Evolutionary conservation across 1,284 basidiomycete genomes (phyloP), one percentile per base, ranked within the genome.

Genomic region (Ustilago crameri): DNA sequence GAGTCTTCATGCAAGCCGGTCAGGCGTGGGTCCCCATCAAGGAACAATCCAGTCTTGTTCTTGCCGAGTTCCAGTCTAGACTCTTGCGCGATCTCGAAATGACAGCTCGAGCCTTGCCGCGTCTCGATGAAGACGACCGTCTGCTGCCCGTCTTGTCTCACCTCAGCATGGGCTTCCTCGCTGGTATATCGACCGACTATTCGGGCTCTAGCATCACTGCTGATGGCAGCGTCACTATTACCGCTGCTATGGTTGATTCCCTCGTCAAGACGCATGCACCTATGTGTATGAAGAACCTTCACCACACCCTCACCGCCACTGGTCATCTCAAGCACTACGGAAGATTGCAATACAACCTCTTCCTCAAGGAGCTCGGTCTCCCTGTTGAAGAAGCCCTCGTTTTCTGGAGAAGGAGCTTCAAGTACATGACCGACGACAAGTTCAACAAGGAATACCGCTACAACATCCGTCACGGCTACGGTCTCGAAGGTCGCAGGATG

Each of bases 371-470:
- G 42, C 87, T 98, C 53, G 95, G 95, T 2, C 84, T 99, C 49
- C 92, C 94, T 0, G 89, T 99, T 50, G 95, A 99, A 27, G 95
- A 99, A 84, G 95, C 96, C 2, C 85, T 98, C 51, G 85, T 89
- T 8, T 98, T 98, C 85, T 99, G 96, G 96, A 87, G 93, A 54
- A 90, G 91, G 76, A 90, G 91, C 32, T 98, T 96, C 83, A 84
- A 84, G 27, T 87, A 84, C 44, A 85, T 87, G 47, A 90, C 90
- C 22, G 95, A 98, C 73, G 94, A 98, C 85, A 92, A 95, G 84
- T 99, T 98, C 86, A 95, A 94, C 86, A 99, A 98, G 84, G 93
- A 97, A 82, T 91, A 98, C 87, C 90, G 90, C 76, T 99, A 99
- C 85, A 98, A 98, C 78, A 95, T 99, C 76, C 90, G 95, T 38